These are phyloP conservation scores for Sordariomycetes sp. DNA, from an alignment of 2,329 filamentous ascomycete genomes.

Conservation along the genomic window DNA sequence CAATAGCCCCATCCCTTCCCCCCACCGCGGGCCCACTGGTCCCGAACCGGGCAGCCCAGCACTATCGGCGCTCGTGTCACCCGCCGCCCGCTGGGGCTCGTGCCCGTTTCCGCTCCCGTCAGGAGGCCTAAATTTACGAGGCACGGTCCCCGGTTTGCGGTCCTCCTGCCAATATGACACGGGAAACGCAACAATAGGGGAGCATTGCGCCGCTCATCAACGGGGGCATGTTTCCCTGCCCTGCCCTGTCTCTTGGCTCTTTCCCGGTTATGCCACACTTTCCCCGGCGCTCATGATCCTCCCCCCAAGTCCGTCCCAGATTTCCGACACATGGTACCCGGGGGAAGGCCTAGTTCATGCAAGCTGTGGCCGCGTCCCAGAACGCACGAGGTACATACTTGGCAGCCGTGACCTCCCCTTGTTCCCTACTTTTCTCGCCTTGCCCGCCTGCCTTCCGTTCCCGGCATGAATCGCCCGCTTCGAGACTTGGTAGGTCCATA, in stretches of 20 bases:
- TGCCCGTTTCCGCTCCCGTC: background rate
- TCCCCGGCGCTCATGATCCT: background rate
- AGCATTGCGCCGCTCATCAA: background rate
- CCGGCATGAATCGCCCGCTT: background rate
- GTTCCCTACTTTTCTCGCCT: background rate
- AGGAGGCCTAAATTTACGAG: conserved; percentile 2
- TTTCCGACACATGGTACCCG: background rate
- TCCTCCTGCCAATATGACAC: conserved; percentile 1
- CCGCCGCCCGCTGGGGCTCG: background rate
- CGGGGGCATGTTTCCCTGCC: background rate
- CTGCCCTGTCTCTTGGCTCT: background rate
- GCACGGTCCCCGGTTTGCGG: background rate
- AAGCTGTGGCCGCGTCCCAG: background rate
- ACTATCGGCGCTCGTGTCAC: conserved; percentile 1
- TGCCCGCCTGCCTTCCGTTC: background rate
- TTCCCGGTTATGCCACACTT: background rate
- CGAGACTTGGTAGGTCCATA: conserved; percentile 1
- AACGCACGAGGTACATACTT: background rate
- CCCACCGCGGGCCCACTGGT: background rate
- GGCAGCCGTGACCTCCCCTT: background rate
- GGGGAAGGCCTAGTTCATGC: background rate
- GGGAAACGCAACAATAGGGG: conserved; percentile 4
- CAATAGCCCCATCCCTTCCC: background rate
- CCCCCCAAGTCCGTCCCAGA: background rate
- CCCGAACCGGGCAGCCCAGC: background rate